A percentile compares a stretch with the other conserved stretches of the same genome.
These are phyloP conservation scores for Hanseniaspora thailandica DNA, from an alignment of 805 yeast species.

Conservation along the genomic window DNA sequence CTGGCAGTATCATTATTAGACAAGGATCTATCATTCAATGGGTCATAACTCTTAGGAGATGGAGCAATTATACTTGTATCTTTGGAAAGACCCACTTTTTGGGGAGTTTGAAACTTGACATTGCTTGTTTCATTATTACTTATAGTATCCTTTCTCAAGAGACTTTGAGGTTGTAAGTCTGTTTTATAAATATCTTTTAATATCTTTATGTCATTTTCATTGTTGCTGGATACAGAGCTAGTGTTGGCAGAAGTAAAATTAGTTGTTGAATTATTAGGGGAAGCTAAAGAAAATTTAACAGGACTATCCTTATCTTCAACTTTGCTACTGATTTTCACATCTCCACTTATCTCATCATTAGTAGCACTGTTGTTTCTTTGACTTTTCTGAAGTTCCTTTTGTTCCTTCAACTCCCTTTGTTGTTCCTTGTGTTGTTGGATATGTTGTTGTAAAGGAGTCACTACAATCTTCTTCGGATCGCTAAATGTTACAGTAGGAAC, in stretches of 20 bases:
- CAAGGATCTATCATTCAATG: neutral
- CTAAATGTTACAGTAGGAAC: slow-evolving; percentile 27
- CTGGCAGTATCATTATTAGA: neutral
- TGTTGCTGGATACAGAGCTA: neutral
- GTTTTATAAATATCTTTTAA: neutral
- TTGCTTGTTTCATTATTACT: neutral
- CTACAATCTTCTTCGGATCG: slow-evolving; percentile 20
- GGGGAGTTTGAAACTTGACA: slow-evolving; percentile 2
- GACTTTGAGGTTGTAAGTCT: neutral
- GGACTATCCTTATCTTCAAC: neutral
- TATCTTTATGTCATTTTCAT: neutral
- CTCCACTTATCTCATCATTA: neutral
- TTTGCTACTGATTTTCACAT: neutral
- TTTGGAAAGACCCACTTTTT: neutral
- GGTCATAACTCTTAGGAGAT: neutral
- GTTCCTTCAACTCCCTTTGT: slow-evolving; percentile 13
- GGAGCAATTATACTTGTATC: neutral
- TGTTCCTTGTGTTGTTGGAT: slow-evolving; percentile 14
- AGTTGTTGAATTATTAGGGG: neutral
- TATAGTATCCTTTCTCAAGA: neutral
- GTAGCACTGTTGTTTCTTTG: neutral
- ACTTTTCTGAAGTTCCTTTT: slow-evolving; percentile 7
- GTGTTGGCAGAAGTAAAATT: neutral
- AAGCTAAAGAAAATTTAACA: neutral
- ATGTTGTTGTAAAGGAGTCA: slow-evolving; percentile 12